Base-by-base conservation (phyloP, 1,284 basidiomycete species). In the Amylostereum areolatum region DNA sequence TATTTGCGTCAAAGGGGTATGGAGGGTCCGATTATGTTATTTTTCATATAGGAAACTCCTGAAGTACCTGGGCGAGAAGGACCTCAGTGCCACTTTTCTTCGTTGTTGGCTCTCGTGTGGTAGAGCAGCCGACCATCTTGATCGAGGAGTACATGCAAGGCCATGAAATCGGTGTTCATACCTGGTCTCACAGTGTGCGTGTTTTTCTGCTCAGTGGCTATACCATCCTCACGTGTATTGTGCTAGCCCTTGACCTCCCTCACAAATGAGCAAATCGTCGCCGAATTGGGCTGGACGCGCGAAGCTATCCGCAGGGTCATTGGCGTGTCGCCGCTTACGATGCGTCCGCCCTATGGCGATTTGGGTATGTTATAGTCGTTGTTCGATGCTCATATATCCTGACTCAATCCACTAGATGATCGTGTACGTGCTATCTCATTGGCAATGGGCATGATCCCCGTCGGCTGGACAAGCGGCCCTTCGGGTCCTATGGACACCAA, bases 211-310 rank as follows among this genome's bases (percentile, higher is more conserved):
- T 49, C 10, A 10, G 11, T n/a, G 37, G 35, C 42, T 49, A 29
- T 29, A 52, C 27, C 53, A 55, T 53, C 55, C 59, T 50, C 57
- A 63, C 57, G 43, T 65, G 40, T 34, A 31, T 11, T 45, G 50
- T 11, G 18, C 33, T 54, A 85, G 85, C 77, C 78, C 52, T 74
- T 94, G 35, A 98, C 95, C 10, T 81, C 82, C 34, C 74, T 94
- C 52, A 84, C 90, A 43, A 98, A 85, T 62, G 84, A 83, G 62
- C 75, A 97, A 71, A 81, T 97, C 52, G 91, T 97, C 24, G 93
- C 93, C 27, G 94, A 97, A 68, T 77, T 98, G 45, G 93, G 89
- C 43, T 97, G 91, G 88, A 90, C 92, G 51, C 87, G 85, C 56
- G 83, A 92, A 69, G 81, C 85, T 47, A 96, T 98, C 69, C 80